phyloP scores from a whole-genome alignment of 495 filamentous ascomycete genomes.

The Penicillium robsamsonii region DNA sequence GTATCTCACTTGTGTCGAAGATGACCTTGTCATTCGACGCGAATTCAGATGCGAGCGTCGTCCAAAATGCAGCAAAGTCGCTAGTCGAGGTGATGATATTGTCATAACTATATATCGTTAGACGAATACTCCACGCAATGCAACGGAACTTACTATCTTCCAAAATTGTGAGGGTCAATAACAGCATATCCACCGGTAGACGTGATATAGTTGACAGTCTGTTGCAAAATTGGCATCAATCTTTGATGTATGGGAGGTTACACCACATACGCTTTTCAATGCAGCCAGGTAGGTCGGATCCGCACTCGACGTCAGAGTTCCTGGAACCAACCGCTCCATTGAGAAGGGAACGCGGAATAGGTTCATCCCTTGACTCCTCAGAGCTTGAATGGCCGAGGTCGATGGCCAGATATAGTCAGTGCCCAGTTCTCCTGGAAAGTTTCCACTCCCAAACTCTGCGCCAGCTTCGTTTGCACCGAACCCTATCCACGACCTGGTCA shows the following conservation, averaged over 20 bases:
- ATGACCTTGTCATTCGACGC: conserved; percentile 57
- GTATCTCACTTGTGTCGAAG: conserved; percentile 43
- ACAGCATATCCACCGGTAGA: conserved; percentile 58
- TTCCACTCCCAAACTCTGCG: conserved; percentile 22
- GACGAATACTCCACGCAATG: not conserved
- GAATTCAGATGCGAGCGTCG: conserved; percentile 56
- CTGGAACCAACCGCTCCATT: conserved; percentile 64
- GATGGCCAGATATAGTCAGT: conserved; percentile 61
- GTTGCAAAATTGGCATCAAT: not conserved
- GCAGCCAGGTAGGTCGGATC: conserved; percentile 38
- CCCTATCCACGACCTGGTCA: not conserved
- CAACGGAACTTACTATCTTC: conserved; percentile 33
- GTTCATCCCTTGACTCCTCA: conserved; percentile 60
- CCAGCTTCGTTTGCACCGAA: conserved; percentile 11
- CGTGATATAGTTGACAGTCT: conserved; percentile 60
- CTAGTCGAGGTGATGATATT: conserved; percentile 59
- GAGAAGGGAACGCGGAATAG: conserved; percentile 63
- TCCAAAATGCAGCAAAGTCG: conserved; percentile 62
- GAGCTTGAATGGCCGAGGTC: conserved; percentile 49
- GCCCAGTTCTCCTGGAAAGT: conserved; percentile 48
- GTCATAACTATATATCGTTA: conserved; percentile 45
- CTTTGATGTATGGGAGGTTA: not conserved
- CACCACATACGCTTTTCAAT: conserved; percentile 35
- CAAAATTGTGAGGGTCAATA: conserved; percentile 67
- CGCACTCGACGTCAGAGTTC: conserved; percentile 36